These are phyloP conservation scores for Phytophthora tentaculata DNA, from an alignment of 352 stramenopile genomes.

Conservation along the genomic window DNA sequence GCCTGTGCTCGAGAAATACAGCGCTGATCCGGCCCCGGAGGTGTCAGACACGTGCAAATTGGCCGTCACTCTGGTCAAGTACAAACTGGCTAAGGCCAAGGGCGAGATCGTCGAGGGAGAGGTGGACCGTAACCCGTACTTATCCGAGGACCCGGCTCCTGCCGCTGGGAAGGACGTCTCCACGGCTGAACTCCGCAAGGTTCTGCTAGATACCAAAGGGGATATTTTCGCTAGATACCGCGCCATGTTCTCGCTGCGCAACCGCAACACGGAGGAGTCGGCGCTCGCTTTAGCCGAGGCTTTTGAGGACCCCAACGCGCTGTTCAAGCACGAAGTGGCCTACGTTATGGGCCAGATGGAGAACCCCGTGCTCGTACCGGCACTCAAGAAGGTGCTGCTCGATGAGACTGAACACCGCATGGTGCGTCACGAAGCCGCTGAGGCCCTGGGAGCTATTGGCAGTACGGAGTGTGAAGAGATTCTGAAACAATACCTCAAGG, in stretches of 20 bases:
- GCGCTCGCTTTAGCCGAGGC: constrained; percentile 76
- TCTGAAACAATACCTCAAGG: constrained; percentile 74
- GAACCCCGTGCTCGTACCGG: constrained; percentile 83
- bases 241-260: constrained; percentile 98
- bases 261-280: constrained; percentile 93
- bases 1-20: constrained; percentile 87
- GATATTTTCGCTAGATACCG: constrained; percentile 95
- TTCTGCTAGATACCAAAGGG: constrained; percentile 85
- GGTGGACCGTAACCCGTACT: constrained; percentile 91
- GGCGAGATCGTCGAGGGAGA: constrained; percentile 60
- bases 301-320: constrained; percentile 79
- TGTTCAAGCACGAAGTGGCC: constrained; percentile 93
- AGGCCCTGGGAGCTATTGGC: constrained; percentile 97
- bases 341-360: constrained; percentile 96
- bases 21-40: constrained; percentile 82
- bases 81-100: constrained; percentile 76
- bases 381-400: constrained; percentile 91
- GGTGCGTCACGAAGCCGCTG: constrained; percentile 97
- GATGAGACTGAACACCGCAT: constrained; percentile 95
- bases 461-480: constrained; percentile 92
- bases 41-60: constrained; percentile 96
- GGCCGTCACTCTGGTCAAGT: constrained; percentile 92
- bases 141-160: constrained; percentile 96
- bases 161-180: constrained; percentile 76
- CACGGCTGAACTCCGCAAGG: constrained; percentile 80